Conservation (phyloP, 768 basidiomycete species). For the Tulasnella sp. region DNA sequence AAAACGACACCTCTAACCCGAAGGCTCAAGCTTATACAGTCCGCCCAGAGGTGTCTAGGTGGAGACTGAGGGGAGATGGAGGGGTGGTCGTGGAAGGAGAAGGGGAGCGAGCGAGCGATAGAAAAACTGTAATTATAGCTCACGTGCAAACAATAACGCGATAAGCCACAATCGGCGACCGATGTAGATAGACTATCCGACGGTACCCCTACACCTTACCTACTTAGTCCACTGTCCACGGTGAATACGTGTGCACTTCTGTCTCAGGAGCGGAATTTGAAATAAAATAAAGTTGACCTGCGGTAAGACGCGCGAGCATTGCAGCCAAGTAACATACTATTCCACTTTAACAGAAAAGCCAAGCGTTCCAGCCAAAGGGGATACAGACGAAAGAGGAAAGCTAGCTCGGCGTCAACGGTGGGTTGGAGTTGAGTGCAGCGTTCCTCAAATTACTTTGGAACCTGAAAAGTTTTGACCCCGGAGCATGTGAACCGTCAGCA, state of each 20-base stretch:
- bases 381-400: not conserved
- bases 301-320: not conserved
- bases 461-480: not conserved
- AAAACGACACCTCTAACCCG: conserved; percentile 31
- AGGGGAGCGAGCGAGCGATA: not conserved
- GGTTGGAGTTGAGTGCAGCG: not conserved
- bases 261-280: not conserved
- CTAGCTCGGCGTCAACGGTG: conserved; percentile 8
- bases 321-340: conserved; percentile 6
- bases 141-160: not conserved
- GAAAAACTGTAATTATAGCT: not conserved
- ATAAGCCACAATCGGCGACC: not conserved
- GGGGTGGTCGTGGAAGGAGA: conserved; percentile 7
- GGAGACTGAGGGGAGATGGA: conserved; percentile 25
- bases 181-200: not conserved
- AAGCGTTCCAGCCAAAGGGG: not conserved
- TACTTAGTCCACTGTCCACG: not conserved
- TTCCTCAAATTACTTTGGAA: conserved; percentile 18
- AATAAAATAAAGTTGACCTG: not conserved
- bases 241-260: not conserved
- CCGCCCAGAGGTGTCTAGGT: conserved; percentile 34
- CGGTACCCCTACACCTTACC: not conserved
- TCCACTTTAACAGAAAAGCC: conserved; percentile 3
- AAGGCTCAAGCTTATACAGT: conserved; percentile 17
- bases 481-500: not conserved